Base-by-base conservation (phyloP, 2,329 filamentous ascomycete genomes). In the Fusarium piperis region DNA sequence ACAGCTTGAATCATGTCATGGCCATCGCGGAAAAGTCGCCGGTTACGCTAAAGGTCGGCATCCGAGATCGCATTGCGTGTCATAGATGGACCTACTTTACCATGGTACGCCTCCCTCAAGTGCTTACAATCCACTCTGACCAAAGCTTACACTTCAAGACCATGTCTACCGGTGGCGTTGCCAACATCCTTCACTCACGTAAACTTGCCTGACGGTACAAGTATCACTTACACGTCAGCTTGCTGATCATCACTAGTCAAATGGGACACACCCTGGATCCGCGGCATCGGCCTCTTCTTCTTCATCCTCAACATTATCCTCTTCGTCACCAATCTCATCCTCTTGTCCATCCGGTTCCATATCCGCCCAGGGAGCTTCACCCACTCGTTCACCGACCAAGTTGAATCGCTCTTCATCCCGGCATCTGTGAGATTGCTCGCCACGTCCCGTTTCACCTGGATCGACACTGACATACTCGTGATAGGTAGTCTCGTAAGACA, bases 71-170 rank as follows among this genome's bases (percentile, higher is more conserved):
- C 36, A 85, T 89, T 65, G 83, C 82, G 41, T 88, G 85, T 66
- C 85, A 85, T 68, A 84, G 83, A 73, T 95, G 93, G 93, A 94
- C 92, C 0, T 95, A 91, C 86, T 95, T 94, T 76, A 93, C 92
- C 23, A 87, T 87, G 74, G 74, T 76, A 44, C 15, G 62, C 26
- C 10, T 28, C 39, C 13, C 10, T 20, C 18, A n/a, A 58, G 46
- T 18, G 41, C 23, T 20, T 44, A n/a, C 9, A 48, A 30, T 28
- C 30, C 15, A 23, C 1, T 39, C 10, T 55, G 68, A 18, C 10
- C 61, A 67, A 26, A 62, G 44, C 44, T 41, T 41, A 60, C 15
- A 26, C 2, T 56, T 39, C 57, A 18, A 76, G 78, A 80, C 74
- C 58, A 78, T 88, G 86, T 87, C 87, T 3, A 88, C 87, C 0